Percentiles rank a stretch among this genome's conserved stretches.
phyloP scores from a whole-genome alignment of 129 eudicot genomes.

The Oenanthe sinensis region DNA sequence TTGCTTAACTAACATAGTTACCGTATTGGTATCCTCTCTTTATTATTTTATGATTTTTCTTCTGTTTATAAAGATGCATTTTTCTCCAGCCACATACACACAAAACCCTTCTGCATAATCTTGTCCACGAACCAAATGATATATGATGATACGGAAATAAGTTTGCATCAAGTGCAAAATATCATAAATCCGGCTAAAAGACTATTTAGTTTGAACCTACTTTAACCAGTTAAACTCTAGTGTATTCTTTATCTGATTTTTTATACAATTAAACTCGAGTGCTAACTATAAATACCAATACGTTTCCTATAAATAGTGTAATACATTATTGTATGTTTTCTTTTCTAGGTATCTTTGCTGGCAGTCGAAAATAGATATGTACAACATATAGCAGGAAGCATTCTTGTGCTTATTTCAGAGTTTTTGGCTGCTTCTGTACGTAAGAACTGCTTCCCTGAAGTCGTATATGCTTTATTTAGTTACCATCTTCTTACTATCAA shows the following conservation, averaged over 20 bases:
- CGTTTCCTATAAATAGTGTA: background rate
- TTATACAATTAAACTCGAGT: background rate
- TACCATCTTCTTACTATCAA: conserved; percentile 3
- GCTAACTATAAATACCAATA: background rate
- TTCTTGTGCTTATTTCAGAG: conserved; percentile 50
- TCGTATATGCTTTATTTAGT: background rate
- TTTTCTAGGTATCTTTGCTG: conserved; percentile 42
- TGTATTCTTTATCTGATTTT: background rate
- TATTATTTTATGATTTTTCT: background rate
- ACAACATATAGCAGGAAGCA: conserved; percentile 53
- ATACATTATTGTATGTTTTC: background rate
- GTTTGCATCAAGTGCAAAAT: no score
- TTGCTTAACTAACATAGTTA: background rate
- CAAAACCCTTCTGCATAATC: background rate
- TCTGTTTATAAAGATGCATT: no score
- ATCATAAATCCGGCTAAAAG: background rate
- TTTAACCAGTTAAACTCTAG: no score
- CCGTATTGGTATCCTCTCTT: background rate
- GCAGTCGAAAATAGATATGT: conserved; percentile 29
- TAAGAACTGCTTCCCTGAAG: conserved; percentile 5
- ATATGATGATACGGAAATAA: no score
- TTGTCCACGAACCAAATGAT: background rate
- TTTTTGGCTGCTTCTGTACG: conserved; percentile 51
- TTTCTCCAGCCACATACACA: no score
- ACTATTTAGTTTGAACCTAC: background rate